Evolutionary conservation across 2,329 filamentous ascomycete genomes (phyloP), one percentile per base, ranked within the genome.

Genomic region (Proliferodiscus dingleyae): DNA sequence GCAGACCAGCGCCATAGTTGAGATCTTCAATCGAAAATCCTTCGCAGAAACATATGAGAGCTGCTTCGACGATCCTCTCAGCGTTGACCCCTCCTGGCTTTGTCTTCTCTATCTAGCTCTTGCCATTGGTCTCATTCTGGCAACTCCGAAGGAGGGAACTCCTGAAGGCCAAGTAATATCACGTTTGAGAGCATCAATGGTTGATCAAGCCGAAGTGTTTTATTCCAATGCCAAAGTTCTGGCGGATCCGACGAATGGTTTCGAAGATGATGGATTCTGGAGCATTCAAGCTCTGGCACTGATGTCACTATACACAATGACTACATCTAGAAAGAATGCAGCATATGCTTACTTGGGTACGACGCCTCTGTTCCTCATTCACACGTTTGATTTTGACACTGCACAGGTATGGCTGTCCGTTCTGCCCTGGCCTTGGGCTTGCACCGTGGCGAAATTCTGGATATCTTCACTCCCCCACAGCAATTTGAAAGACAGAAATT

Each of bases 221-320:
- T 85, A 80, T 56, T 66, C 72, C 13, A 78, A 74, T 50, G 81
- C 80, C 4, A 79, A 75, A 52, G 69, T 67, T 33, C 65, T 83
- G 13, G 66, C 40, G 28, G 70, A 73, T 44, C 70, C 69, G 7
- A 61, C 68, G 43, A 66, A 62, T 3, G 69, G 77, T 0, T 74
- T 82, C 38, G 80, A 83, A 56, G 76, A 83, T 55, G 76, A 74
- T 18, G 75, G 81, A 45, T 75, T 85, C 47, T 83, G 80, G 76
- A 78, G 78, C 10, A 72, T 85, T 37, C 80, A 85, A 57, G 78
- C 79, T 2, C 65, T 84, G 34, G 64, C 78, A 0, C 64, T 86
- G 28, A 83, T 85, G 75, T 72, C 80, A 0, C 62, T 83, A 2
- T 86, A 83, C 56, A 79, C 77, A 73, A 64, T 85, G 13, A 70